Evolutionary conservation across 345 rosid genomes (phyloP), one percentile per base, ranked within the genome.

Genomic region (Hibiscus trionum): DNA sequence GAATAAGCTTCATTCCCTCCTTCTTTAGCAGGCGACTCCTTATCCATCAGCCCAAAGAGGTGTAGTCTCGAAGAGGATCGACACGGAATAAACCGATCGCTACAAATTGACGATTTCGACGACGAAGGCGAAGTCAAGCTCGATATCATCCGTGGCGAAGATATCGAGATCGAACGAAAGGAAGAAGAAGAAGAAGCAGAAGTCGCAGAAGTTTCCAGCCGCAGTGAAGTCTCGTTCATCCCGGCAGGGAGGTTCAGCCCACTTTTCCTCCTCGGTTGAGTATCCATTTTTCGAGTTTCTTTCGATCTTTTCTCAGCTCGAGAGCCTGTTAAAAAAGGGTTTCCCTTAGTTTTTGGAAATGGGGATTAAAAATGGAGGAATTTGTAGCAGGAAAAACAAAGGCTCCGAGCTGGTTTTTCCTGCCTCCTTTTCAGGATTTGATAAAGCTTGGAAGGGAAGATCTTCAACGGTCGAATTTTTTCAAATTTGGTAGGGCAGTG

Each of bases 41-140:
- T 92, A 15, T 95, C 99, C 7, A 77, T 76, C 1, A 95, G 86
- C 81, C 96, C 98, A 63, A 90, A 95, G 11, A 96, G 82, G 81
- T 92, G 91, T 26, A 95, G 86, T 69, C 99, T 84, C 1, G 99
- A 95, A 2, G 98, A 86, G 29, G 99, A 95, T 90, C 98, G 83
- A 79, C 99, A 92, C 0, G 98, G 99, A 63, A 92, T 95, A 83
- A 95, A 95, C 79, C 98, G 76, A 67, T 95, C 99, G 73, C 99
- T 90, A 73, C 96, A 90, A 35, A 84, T 76, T 0, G 97, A 84
- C 26, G 86, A 69, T 58, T 91, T 90, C 0, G 97, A 89, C 0
- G 71, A 50, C 4, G 71, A 68, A 0, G 97, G 99, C 0, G 98
- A 95, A 5, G 91, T 86, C 2, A 90, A 69, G 75, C 85, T 87